Percentiles rank a stretch among this genome's conserved stretches.
Conservation (phyloP, 495 filamentous ascomycete genomes). For the Hypoxylon intermedium region DNA sequence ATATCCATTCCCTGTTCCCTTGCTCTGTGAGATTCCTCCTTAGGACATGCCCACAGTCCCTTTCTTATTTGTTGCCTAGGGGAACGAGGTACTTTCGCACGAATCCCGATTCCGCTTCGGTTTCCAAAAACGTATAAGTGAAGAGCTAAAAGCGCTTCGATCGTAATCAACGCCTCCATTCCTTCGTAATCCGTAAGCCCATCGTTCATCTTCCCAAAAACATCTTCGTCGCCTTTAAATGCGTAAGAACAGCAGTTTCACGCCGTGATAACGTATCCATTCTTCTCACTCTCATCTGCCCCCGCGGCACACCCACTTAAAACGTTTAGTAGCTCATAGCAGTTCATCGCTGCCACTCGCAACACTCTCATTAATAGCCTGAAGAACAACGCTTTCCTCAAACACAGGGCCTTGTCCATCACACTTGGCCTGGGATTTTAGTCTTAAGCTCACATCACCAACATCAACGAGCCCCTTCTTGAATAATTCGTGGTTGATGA, state of each 20-base stretch:
- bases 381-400: constrained; percentile 73
- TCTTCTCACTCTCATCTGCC: too few species aligned
- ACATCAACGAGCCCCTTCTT: constrained; percentile 85
- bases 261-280: too few species aligned
- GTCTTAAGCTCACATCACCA: constrained; percentile 72
- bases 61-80: background rate
- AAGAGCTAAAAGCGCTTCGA: background rate
- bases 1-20: background rate
- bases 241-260: too few species aligned
- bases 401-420: constrained; percentile 92
- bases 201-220: constrained; percentile 1
- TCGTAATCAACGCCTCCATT: constrained; percentile 12
- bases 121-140: background rate
- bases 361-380: constrained; percentile 79
- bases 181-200: constrained; percentile 19
- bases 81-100: background rate
- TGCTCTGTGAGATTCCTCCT: too few species aligned
- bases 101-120: background rate
- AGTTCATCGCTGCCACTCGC: constrained; percentile 77
- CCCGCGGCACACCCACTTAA: too few species aligned
- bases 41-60: too few species aligned
- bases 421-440: constrained; percentile 81
- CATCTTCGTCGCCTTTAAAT: too few species aligned
- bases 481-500: constrained; percentile 82
- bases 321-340: constrained; percentile 54